These are phyloP conservation scores for Nicotiana otophora DNA, from an alignment of 257 asterid genomes.

Conservation along the genomic window DNA sequence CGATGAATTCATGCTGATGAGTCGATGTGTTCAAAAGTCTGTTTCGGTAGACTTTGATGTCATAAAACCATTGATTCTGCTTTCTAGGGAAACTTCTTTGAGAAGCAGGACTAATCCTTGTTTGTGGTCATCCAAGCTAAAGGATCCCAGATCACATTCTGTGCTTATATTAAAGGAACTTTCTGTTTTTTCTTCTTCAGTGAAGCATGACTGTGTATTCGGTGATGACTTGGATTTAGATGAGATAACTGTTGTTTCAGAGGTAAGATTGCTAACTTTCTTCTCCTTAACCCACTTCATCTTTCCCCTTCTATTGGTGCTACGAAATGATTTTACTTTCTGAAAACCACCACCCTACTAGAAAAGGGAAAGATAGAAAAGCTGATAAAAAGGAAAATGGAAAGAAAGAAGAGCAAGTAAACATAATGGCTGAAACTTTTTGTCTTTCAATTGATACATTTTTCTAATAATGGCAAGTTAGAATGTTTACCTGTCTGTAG, in stretches of 20 bases:
- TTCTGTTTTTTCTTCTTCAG: slow-evolving; percentile 36
- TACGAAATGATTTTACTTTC: neutral
- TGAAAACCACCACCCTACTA: neutral
- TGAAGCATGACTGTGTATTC: slow-evolving; percentile 88
- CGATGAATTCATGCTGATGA: neutral
- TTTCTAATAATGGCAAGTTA: neutral
- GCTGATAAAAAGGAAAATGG: neutral
- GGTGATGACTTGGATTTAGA: slow-evolving; percentile 69
- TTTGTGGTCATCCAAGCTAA: neutral
- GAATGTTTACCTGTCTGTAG: slow-evolving; percentile 32
- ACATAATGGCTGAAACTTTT: neutral
- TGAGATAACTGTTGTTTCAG: slow-evolving; percentile 76
- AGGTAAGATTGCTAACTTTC: slow-evolving; percentile 39
- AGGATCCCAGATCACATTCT: neutral
- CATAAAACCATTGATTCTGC: neutral
- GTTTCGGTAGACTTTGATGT: neutral
- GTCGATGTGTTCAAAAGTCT: neutral
- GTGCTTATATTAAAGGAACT: neutral
- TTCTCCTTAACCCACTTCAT: neutral
- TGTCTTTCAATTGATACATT: neutral
- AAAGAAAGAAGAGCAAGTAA: neutral
- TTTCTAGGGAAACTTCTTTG: neutral
- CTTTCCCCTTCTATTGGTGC: neutral
- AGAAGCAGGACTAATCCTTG: slow-evolving; percentile 5
- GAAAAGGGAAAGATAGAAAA: neutral